Evolutionary conservation across 345 rosid species (phyloP).

Genomic region (Psidium friedrichsthalianum): DNA sequence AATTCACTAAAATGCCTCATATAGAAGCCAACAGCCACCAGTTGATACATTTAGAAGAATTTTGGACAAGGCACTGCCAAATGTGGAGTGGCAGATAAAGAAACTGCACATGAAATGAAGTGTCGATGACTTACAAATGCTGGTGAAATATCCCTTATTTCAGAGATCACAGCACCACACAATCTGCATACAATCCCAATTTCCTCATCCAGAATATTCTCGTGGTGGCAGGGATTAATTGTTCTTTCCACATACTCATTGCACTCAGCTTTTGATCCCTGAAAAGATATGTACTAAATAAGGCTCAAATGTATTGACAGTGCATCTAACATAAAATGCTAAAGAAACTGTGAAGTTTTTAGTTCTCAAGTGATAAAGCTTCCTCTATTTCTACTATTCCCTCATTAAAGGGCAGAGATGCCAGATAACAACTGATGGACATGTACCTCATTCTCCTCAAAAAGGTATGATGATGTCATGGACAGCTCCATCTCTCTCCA

Average conservation of each 20-base stretch:
- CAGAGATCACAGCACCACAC: slow-evolving; percentile 68
- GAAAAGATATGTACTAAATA: slow-evolving; percentile 7
- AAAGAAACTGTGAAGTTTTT: not conserved
- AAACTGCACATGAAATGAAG: not conserved
- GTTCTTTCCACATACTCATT: slow-evolving; percentile 24
- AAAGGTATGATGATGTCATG: slow-evolving; percentile 63
- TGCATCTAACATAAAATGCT: not conserved
- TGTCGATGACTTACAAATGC: slow-evolving; percentile 66
- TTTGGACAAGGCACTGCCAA: not conserved
- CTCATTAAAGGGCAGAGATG: not conserved
- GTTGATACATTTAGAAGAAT: not conserved
- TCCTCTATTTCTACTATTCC: not conserved
- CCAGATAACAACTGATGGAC: not conserved
- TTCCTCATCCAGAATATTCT: slow-evolving; percentile 60
- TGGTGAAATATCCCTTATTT: slow-evolving; percentile 62
- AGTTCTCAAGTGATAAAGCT: not conserved
- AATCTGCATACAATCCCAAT: slow-evolving; percentile 56
- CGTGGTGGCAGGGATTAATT: slow-evolving; percentile 44
- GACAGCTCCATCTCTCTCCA: slow-evolving; percentile 90
- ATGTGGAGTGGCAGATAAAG: not conserved
- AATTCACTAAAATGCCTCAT: not conserved
- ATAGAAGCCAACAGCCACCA: not conserved
- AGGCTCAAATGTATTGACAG: not conserved
- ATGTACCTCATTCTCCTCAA: slow-evolving; percentile 68
- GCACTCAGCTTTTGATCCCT: slow-evolving; percentile 30